These are phyloP conservation scores for Phytophthora melonis DNA, from an alignment of 352 stramenopile genomes.

Conservation along the genomic window DNA sequence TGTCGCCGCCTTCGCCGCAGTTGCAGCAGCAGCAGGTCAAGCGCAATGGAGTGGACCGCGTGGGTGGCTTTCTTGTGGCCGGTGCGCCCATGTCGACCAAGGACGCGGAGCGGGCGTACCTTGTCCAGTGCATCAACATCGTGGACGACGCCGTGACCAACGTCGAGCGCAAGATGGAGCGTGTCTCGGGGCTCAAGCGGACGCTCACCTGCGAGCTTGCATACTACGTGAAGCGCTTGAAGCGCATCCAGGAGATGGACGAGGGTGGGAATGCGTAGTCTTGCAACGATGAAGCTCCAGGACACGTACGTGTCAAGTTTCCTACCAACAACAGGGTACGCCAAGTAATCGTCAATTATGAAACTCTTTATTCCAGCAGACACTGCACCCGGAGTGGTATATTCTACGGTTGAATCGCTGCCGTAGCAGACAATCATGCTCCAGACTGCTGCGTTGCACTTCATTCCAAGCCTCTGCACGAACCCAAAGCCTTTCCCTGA, in stretches of 20 bases:
- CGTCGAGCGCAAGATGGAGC: slow-evolving; percentile 9
- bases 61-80: not conserved
- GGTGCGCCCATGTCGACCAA: not conserved
- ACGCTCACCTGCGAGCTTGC: slow-evolving; percentile 14
- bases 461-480: too few relatives aligned
- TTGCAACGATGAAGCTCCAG: not conserved
- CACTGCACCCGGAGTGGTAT: not conserved
- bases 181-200: slow-evolving; percentile 10
- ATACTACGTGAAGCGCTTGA: slow-evolving; percentile 26
- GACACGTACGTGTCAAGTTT: not conserved
- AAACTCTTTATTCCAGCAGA: not conserved
- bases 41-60: not conserved
- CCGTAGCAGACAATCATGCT: too few relatives aligned
- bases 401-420: not conserved
- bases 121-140: slow-evolving; percentile 22
- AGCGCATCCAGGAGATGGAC: slow-evolving; percentile 16
- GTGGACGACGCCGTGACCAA: slow-evolving; percentile 7
- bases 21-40: not conserved
- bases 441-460: too few relatives aligned
- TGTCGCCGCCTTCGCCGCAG: too few relatives aligned
- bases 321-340: not conserved
- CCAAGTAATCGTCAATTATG: not conserved
- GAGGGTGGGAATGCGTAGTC: not conserved
- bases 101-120: slow-evolving; percentile 9
- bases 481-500: too few relatives aligned